Percentiles rank a stretch among this genome's conserved stretches.
Evolutionary conservation across 495 filamentous ascomycete species (phyloP).

Genomic region (Tuber brumale): DNA sequence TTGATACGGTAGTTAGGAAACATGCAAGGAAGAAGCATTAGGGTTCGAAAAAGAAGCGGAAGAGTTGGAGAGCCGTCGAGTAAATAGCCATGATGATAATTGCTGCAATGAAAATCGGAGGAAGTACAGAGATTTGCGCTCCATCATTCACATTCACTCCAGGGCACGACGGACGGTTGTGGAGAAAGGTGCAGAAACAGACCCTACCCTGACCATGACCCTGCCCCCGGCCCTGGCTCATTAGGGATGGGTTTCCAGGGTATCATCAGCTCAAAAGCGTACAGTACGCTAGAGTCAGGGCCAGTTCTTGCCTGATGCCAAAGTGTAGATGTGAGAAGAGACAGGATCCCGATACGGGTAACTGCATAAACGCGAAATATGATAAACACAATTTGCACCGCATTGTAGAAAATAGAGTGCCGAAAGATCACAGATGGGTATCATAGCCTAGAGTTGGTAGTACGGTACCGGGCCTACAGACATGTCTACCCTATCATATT

Average conservation of each 20-base stretch:
- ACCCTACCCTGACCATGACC: background rate
- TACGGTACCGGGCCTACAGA: background rate
- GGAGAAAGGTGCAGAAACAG: background rate
- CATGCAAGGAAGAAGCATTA: background rate
- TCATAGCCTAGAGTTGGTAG: background rate
- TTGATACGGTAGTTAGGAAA: background rate
- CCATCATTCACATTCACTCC: background rate
- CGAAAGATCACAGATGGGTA: background rate
- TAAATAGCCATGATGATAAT: background rate
- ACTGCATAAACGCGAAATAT: conserved; percentile 1
- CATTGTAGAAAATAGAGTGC: background rate
- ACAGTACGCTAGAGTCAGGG: background rate
- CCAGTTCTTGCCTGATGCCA: background rate
- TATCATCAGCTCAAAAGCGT: background rate
- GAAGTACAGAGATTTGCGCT: background rate
- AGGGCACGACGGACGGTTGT: background rate
- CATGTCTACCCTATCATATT: background rate
- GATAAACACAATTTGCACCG: background rate
- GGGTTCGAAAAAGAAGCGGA: conserved; percentile 1
- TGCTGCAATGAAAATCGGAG: background rate
- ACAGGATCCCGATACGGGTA: background rate
- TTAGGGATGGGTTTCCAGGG: background rate
- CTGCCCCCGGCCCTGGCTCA: conserved; percentile 1
- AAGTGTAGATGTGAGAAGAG: background rate
- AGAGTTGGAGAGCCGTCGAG: background rate